Conservation (phyloP, 2,329 filamentous ascomycete genomes). For the Aspergillus felis region DNA sequence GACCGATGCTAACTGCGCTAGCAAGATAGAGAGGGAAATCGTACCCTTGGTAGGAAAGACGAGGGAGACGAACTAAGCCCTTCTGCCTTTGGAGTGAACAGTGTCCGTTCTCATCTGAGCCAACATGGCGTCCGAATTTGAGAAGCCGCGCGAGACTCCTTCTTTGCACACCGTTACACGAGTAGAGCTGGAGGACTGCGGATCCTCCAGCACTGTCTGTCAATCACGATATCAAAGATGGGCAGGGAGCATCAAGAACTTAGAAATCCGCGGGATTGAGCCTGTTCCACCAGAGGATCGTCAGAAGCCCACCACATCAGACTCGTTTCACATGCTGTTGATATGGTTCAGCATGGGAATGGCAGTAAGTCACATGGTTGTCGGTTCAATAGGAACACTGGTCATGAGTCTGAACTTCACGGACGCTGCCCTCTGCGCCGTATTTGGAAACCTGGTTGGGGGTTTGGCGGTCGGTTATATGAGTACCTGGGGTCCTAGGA, state of each 20-base stretch:
- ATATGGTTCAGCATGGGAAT: conserved; percentile 41
- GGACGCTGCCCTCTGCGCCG: conserved; percentile 37
- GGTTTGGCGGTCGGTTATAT: conserved; percentile 37
- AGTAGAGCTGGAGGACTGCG: conserved; percentile 16
- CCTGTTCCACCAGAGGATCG: conserved; percentile 26
- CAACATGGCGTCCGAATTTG: conserved; percentile 19
- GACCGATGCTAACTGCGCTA: neutral
- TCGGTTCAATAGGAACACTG: conserved; percentile 41
- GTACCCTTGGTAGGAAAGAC: neutral
- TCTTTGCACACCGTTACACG: conserved; percentile 22
- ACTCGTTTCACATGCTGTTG: conserved; percentile 28
- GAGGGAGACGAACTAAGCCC: neutral
- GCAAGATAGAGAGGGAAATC: neutral
- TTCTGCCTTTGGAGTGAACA: neutral
- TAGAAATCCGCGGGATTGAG: conserved; percentile 26
- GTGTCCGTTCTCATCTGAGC: neutral
- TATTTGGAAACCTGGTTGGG: conserved; percentile 36
- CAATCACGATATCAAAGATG: conserved; percentile 21
- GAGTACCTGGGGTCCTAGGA: conserved; percentile 39
- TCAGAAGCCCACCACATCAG: conserved; percentile 20
- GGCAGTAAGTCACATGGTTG: conserved; percentile 39
- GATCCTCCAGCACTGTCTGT: conserved; percentile 5
- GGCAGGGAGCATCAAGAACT: conserved; percentile 19
- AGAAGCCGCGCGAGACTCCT: conserved; percentile 22
- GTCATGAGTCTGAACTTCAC: conserved; percentile 37